phyloP scores from a whole-genome alignment of 345 rosid species.

The Gossypium anomalum region DNA sequence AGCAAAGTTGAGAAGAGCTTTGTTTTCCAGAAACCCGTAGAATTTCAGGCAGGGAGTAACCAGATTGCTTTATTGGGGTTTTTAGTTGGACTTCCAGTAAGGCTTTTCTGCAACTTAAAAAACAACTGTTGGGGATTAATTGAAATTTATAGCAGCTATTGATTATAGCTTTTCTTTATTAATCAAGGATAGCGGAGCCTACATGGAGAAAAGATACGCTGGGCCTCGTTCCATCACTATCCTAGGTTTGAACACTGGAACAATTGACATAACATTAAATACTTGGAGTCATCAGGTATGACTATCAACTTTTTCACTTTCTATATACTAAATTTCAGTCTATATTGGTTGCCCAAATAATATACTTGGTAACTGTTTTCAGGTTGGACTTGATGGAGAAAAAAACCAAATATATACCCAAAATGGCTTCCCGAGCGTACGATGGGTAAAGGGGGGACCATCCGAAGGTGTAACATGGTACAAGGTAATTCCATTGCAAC shows the following conservation, averaged over 20 bases:
- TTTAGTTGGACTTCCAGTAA: conserved; percentile 71
- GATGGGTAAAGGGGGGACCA: conserved; percentile 34
- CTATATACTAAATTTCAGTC: not conserved
- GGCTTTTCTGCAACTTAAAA: conserved; percentile 11
- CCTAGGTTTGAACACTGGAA: conserved; percentile 76
- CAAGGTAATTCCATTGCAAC: conserved; percentile 47
- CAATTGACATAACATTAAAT: conserved; percentile 51
- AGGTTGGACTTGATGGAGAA: conserved; percentile 74
- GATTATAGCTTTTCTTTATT: not conserved
- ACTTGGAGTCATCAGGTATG: conserved; percentile 77
- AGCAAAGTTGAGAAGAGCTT: conserved; percentile 85
- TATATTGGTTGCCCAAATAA: not conserved
- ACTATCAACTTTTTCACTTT: not conserved
- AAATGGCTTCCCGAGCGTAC: conserved; percentile 41
- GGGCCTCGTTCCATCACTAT: conserved; percentile 67
- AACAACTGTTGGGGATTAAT: not conserved
- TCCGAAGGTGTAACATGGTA: conserved; percentile 54
- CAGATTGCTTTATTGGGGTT: conserved; percentile 44
- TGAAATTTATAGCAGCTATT: not conserved
- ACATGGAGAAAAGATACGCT: conserved; percentile 69
- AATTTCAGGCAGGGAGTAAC: conserved; percentile 52
- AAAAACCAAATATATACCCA: conserved; percentile 35
- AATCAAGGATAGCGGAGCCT: conserved; percentile 80
- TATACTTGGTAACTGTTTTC: not conserved
- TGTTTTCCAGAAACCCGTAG: conserved; percentile 48